A percentile compares a stretch with the other conserved stretches of the same genome.
Conservation (phyloP, 495 filamentous ascomycete genomes). For the Xylaria acuta region DNA sequence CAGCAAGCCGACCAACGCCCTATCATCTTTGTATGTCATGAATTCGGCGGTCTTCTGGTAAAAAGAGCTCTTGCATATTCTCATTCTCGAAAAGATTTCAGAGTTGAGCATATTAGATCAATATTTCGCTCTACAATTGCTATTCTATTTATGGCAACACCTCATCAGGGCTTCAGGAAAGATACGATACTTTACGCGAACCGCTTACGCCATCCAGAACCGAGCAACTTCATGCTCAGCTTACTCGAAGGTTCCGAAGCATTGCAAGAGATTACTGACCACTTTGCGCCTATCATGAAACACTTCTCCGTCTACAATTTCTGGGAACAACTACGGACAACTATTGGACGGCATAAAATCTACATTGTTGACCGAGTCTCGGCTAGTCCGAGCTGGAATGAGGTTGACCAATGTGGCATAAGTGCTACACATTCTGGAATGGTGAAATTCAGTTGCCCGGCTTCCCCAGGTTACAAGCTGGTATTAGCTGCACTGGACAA, state of each 20-base stretch:
- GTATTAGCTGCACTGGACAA: constrained; percentile 18
- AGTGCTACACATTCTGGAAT: constrained; percentile 14
- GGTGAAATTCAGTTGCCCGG: constrained; percentile 1
- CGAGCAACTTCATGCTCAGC: constrained; percentile 13
- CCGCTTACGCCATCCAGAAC: constrained; percentile 3
- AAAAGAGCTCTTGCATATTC: constrained; percentile 18
- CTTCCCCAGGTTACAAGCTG: constrained; percentile 14
- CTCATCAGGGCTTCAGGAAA: constrained; percentile 13
- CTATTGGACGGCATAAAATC: neutral
- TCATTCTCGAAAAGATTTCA: constrained; percentile 7
- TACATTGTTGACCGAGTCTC: constrained; percentile 11
- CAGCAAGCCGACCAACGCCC: constrained; percentile 12
- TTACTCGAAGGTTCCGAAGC: constrained; percentile 18
- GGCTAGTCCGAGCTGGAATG: constrained; percentile 16
- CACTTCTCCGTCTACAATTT: constrained; percentile 20
- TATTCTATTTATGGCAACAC: constrained; percentile 15
- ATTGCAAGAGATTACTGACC: constrained; percentile 16
- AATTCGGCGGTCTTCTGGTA: constrained; percentile 11
- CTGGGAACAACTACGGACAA: constrained; percentile 10
- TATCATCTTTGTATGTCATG: constrained; percentile 20
- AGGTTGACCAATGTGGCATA: constrained; percentile 18
- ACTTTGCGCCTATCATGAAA: constrained; percentile 19
- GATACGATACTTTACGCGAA: constrained; percentile 4
- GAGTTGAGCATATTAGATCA: constrained; percentile 20
- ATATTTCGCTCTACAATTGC: constrained; percentile 16